phyloP scores from a whole-genome alignment of 805 yeast genomes.

The Tetrapisispora nanseiensis region DNA sequence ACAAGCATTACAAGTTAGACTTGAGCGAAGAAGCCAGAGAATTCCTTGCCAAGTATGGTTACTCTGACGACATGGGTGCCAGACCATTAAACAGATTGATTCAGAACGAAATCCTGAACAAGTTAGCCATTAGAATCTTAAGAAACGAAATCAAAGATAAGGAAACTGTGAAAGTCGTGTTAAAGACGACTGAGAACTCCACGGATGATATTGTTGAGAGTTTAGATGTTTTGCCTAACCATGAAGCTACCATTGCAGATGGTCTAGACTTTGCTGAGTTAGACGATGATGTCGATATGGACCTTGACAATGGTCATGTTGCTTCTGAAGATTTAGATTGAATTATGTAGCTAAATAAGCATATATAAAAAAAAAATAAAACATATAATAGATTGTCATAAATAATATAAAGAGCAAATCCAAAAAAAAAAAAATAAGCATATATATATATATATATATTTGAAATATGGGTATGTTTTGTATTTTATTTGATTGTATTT shows the following conservation, averaged over 20 bases:
- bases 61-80: slow-evolving; percentile 91
- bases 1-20: slow-evolving; percentile 62
- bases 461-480: too few species aligned
- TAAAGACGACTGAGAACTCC: slow-evolving; percentile 26
- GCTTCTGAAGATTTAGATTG: slow-evolving; percentile 1
- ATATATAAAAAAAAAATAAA: background rate
- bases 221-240: slow-evolving; percentile 77
- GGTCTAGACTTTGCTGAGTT: slow-evolving; percentile 43
- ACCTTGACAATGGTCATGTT: background rate
- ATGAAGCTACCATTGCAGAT: slow-evolving; percentile 46
- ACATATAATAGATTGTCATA: background rate
- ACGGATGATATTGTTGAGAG: slow-evolving; percentile 41
- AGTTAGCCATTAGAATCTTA: slow-evolving; percentile 77
- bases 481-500: too few species aligned
- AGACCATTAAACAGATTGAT: slow-evolving; percentile 90
- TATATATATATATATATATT: too few species aligned
- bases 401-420: too few species aligned
- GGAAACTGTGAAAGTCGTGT: slow-evolving; percentile 64
- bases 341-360: background rate
- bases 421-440: too few species aligned
- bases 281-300: slow-evolving; percentile 1
- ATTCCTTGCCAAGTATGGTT: slow-evolving; percentile 77
- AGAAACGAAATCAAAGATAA: slow-evolving; percentile 82
- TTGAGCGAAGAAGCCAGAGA: slow-evolving; percentile 71
- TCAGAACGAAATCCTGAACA: slow-evolving; percentile 79